Evolutionary conservation across 192 early-diverging fungal genomes (phyloP).

Genomic region (Chytriomyces sp.): DNA sequence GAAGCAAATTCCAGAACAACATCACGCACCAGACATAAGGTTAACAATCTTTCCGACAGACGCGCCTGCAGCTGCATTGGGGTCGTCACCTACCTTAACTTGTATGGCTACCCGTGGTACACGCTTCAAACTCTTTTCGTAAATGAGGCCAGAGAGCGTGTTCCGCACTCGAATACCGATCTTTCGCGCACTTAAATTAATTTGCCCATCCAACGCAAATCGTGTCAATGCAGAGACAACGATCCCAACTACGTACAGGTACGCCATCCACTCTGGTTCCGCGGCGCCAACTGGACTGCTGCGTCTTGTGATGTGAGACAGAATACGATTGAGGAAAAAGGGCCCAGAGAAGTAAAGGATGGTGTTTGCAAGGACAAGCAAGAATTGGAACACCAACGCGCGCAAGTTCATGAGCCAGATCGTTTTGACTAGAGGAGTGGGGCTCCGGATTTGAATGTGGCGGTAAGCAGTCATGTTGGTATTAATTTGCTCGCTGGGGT

Average conservation of each 20-base stretch:
- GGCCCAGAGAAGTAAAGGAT: slow-evolving; percentile 28
- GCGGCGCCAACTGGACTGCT: neutral
- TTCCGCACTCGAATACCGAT: neutral
- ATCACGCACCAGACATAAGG: slow-evolving; percentile 31
- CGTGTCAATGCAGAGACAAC: slow-evolving; percentile 15
- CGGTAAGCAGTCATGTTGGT: slow-evolving; percentile 27
- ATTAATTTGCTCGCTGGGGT: slow-evolving; percentile 33
- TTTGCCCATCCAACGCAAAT: slow-evolving; percentile 20
- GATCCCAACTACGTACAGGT: slow-evolving; percentile 31
- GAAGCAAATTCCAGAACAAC: neutral
- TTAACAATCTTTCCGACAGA: slow-evolving; percentile 41
- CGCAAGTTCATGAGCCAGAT: slow-evolving; percentile 9
- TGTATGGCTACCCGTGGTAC: slow-evolving; percentile 7
- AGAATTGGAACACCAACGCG: slow-evolving; percentile 10
- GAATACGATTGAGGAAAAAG: slow-evolving; percentile 30
- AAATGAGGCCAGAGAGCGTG: slow-evolving; percentile 15
- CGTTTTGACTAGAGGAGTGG: neutral
- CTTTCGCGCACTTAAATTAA: slow-evolving; percentile 27
- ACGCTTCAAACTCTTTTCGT: slow-evolving; percentile 34
- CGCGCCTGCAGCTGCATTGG: slow-evolving; percentile 1
- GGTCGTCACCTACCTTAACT: neutral
- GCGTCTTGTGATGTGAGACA: slow-evolving; percentile 8
- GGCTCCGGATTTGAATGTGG: neutral
- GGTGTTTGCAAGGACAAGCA: slow-evolving; percentile 3
- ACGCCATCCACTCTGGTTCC: slow-evolving; percentile 4